Evolutionary conservation across 2,329 filamentous ascomycete genomes (phyloP), one percentile per base, ranked within the genome.

Genomic region (Fusarium ramigenum): DNA sequence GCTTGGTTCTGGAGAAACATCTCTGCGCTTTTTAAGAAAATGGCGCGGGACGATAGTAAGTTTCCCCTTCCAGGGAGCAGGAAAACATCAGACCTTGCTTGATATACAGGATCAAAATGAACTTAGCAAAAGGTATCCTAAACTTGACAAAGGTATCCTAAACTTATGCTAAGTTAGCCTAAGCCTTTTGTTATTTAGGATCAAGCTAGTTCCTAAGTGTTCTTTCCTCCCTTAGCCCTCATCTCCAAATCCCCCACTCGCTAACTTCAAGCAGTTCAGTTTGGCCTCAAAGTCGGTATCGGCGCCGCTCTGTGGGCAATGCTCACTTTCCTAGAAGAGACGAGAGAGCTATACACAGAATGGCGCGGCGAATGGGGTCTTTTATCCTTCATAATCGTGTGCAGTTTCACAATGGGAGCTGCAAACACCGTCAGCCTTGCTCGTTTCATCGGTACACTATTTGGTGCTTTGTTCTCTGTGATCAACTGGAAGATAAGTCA

Each of bases 351-450:
- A 7, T 99, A 98, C 79, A 88, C 90, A 42, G 92, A 93, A 73
- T 98, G 95, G 94, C 88, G 96, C 77, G 96, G 96, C 14, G 96
- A 99, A 86, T 99, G 96, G 96, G 96, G 96, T 19, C 86, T 99
- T 2, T 81, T 99, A 36, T 97, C 95, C 0, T 98, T 97, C 85
- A 98, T 98, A 95, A 91, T 98, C 77, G 96, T 99, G n/a, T 98
- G 95, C 80, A 95, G 93, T 44, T 98, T 98, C 95, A 99, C 96
- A 0, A 95, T 98, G 14, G 96, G 96, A n/a, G 95, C 96, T 9
- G 94, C 95, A 21, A 99, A 98, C 80, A 97, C 96, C 0, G 97
- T 96, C 0, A 95, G 94, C 3, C 90, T 91, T 78, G 91, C 95
- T 44, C 91, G 96, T 73, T 96, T 98, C 79, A 85, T 94, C 8